Base-by-base conservation (phyloP, 1,139 yeast species). In the Geotrichum klebahnii region DNA sequence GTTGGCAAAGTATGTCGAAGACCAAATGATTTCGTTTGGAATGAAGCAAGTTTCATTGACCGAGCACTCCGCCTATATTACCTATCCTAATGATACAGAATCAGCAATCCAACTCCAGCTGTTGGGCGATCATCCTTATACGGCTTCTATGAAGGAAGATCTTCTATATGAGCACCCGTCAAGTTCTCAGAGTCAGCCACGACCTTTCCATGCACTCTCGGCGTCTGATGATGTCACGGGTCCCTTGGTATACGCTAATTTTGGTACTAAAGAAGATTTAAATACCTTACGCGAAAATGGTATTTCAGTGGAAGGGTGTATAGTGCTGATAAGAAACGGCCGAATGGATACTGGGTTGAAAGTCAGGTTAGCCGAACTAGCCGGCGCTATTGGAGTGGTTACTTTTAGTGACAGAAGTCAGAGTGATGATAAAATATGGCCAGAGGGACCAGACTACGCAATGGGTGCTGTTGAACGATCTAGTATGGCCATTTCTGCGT, bases 121-220 rank as follows among this genome's bases (percentile, higher is more conserved):
- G 29, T 17, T 41, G 17, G 60, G 56, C 12, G 53, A 47, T 2
- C 34, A 24, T 16, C 33, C 32, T 3, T 43, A 31, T n/a, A 33
- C 24, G 23, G 46, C 46, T 20, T 16, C 34, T 9, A 35, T 43
- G 23, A 43, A 34, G 9, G 56, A 59, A 38, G 50, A 58, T 26
- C 61, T 61, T 2, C 51, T 54, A 20, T 53, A 55, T 17, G 53
- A 59, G 40, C 64, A 56, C 49, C 53, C 54, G 40, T n/a, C 42
- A 16, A 31, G 12, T 14, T 44, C 42, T 1, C 47, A 44, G 32
- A 24, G 24, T 5, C 70, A 57, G 55, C 66, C 67, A 8, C 54
- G 55, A 33, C 64, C 89, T 26, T 87, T 80, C 64, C 87, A 79
- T 61, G 94, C 94, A 0, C 76, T 87, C 48, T 77, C 89, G 0